A percentile compares a stretch with the other conserved stretches of the same genome.
phyloP scores from a whole-genome alignment of 2,329 filamentous ascomycete species.

The Apiospora malaysiana region DNA sequence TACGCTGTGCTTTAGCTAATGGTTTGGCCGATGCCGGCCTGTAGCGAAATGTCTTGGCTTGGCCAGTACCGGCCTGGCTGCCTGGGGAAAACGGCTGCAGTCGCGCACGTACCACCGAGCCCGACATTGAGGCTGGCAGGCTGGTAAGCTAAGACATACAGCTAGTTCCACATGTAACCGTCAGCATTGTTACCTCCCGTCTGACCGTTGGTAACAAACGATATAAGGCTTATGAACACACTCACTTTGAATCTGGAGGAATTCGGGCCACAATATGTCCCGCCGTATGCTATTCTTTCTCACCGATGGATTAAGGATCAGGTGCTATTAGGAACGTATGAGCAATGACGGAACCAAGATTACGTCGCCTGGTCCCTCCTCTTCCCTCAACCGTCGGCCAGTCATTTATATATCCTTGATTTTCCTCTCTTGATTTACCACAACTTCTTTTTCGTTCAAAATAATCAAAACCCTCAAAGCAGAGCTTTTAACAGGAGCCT shows the following conservation, averaged over 20 bases:
- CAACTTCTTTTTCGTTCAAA: neutral
- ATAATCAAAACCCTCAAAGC: neutral
- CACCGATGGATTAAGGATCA: neutral
- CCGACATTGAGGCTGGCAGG: neutral
- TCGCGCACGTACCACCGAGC: neutral
- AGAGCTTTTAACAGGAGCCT: neutral
- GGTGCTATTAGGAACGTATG: neutral
- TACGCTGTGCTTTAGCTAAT: neutral
- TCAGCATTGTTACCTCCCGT: too few relatives aligned
- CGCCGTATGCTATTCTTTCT: neutral
- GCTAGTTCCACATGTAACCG: neutral
- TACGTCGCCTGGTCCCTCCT: neutral
- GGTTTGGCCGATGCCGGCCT: conserved; percentile 17
- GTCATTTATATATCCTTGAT: neutral
- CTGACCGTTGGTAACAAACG: neutral
- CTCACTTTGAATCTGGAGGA: neutral
- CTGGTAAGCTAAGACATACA: neutral
- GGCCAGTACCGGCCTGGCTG: too few relatives aligned
- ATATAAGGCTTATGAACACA: neutral
- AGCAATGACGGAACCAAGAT: neutral
- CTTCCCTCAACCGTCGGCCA: neutral
- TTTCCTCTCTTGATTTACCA: neutral
- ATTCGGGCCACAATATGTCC: neutral
- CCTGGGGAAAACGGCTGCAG: neutral
- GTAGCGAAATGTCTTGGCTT: neutral